Base-by-base conservation (phyloP, 2,329 filamentous ascomycete species). In the Chalara sp. region DNA sequence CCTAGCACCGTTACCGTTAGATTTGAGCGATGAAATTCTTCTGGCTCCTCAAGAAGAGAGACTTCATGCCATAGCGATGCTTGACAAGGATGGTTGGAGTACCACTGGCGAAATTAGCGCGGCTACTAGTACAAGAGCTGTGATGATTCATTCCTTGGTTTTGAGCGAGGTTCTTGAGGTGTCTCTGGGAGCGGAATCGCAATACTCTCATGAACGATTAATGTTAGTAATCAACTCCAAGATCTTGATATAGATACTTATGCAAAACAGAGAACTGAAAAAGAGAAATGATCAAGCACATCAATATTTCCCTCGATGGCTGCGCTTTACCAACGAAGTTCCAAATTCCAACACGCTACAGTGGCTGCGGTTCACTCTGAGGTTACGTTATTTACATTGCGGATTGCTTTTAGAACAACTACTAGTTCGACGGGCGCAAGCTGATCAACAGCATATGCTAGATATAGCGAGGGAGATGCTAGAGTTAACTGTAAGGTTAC, bases 81-180 rank as follows among this genome's bases (percentile, higher is more conserved):
- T 82, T 0, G 76, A 81, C 51, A 54, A 62, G 0, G 63, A 73
- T 37, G 79, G 79, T 0, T 82, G 78, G 76, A 79, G 77, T 35
- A 72, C 67, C 0, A 59, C 67, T 1, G 74, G 73, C 0, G 60
- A 64, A 0, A 57, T 79, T 0, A 66, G 72, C 21, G 60, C 72
- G 0, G 67, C 70, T 0, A 80, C 77, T 0, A 70, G 73, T 49
- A 58, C 67, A 0, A 67, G 79, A 30, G 71, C 75, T 0, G 72
- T 73, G 43, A 68, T 70, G 1, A 67, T 72, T 8, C 69, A 82
- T 35, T 72, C 74, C 2, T 60, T 69, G 1, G 69, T 83, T 6
- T 70, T 76, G 2, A 80, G 84, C 53, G 79, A 84, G 45, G 73
- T 84, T 5, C 68, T 84, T 5, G 76, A 82, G 54, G 68, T 83